phyloP scores from a whole-genome alignment of 2,329 filamentous ascomycete genomes.

The Paecilomyces sp. region DNA sequence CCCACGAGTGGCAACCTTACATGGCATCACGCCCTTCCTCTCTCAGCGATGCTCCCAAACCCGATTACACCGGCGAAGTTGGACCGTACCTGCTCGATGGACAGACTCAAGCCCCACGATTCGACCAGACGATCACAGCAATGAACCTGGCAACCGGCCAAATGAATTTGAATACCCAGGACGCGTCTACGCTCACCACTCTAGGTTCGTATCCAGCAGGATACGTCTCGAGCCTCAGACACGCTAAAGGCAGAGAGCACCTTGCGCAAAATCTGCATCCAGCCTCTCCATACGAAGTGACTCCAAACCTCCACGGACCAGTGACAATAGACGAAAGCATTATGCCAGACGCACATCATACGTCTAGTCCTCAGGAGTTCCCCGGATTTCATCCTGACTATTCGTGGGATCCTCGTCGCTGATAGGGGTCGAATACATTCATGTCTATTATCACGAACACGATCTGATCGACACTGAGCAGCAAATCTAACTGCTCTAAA shows the following conservation, averaged over 20 bases:
- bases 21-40: not conserved
- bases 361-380: not conserved
- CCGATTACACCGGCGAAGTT: not conserved
- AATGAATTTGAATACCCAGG: not conserved
- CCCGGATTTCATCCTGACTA: not conserved
- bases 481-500: not conserved
- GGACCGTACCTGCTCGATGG: not conserved
- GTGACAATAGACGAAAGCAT: not conserved
- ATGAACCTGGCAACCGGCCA: not conserved
- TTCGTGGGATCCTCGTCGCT: not conserved
- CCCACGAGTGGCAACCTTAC: constrained; percentile 8
- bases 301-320: not conserved
- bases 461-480: not conserved
- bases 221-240: not conserved
- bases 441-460: not conserved
- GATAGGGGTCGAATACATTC: not conserved
- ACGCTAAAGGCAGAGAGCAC: not conserved
- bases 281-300: not conserved
- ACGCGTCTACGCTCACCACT: not conserved
- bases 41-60: not conserved
- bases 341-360: not conserved
- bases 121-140: not conserved
- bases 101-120: not conserved
- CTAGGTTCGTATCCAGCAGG: not conserved
- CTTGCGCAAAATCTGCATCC: not conserved